phyloP scores from a whole-genome alignment of 164 flowering plant species.

The Buxus sempervirens region DNA sequence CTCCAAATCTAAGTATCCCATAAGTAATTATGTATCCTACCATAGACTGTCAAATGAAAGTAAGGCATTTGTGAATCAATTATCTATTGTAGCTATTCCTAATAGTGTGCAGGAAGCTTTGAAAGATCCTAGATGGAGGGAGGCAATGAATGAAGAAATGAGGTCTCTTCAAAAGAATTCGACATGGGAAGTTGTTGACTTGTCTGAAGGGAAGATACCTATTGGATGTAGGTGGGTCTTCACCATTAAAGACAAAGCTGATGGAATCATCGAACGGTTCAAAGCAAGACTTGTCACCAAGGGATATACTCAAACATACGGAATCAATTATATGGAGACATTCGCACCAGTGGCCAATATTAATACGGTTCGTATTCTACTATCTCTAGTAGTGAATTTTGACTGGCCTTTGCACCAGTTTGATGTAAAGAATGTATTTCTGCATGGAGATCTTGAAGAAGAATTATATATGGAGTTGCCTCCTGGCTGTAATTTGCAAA shows the following conservation, averaged over 20 bases:
- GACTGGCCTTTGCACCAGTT: background rate
- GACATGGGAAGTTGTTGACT: constrained; percentile 5
- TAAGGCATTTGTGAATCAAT: constrained; percentile 3
- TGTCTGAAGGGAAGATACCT: constrained; percentile 5
- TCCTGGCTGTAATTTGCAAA: background rate
- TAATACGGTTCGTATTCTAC: background rate
- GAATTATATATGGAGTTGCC: background rate
- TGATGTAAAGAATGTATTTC: background rate
- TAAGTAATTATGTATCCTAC: constrained; percentile 6
- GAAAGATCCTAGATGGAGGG: constrained; percentile 6
- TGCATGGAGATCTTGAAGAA: background rate
- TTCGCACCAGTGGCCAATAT: constrained; percentile 1
- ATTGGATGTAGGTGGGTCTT: constrained; percentile 7
- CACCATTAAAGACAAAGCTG: constrained; percentile 2
- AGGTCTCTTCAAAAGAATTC: constrained; percentile 7
- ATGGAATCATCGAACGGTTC: constrained; percentile 5
- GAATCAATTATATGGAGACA: background rate
- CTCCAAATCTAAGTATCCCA: background rate
- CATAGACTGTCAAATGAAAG: constrained; percentile 3
- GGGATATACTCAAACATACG: background rate
- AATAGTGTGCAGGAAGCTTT: constrained; percentile 13
- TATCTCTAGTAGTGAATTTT: background rate
- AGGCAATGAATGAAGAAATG: constrained; percentile 10
- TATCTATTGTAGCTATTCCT: constrained; percentile 15
- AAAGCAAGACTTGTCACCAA: constrained; percentile 15